phyloP scores from a whole-genome alignment of 2,329 filamentous ascomycete genomes.

The Amesomyces nigricolor region DNA sequence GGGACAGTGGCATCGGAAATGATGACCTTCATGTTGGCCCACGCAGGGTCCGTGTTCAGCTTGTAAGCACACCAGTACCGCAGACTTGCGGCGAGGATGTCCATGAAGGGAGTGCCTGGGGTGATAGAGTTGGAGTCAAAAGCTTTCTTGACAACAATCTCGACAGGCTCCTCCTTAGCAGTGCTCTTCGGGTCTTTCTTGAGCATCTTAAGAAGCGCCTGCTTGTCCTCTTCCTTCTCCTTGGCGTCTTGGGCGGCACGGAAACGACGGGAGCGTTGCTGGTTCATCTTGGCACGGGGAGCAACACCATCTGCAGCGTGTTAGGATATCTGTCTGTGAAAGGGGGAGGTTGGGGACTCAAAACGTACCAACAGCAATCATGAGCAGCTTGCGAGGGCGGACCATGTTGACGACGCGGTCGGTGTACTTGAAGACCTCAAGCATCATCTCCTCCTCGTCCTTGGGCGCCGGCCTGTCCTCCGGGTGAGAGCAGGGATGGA shows the following conservation, averaged over 20 bases:
- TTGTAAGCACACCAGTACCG: constrained; percentile 98
- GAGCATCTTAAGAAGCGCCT: constrained; percentile 78
- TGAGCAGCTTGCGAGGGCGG: constrained; percentile 85
- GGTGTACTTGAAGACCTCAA: constrained; percentile 97
- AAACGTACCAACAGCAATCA: constrained; percentile 86
- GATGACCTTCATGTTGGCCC: constrained; percentile 94
- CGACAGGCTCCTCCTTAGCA: constrained; percentile 55
- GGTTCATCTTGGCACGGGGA: constrained; percentile 98
- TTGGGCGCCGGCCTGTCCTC: constrained; percentile 86
- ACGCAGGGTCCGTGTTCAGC: constrained; percentile 90
- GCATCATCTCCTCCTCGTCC: constrained; percentile 99
- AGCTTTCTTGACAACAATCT: constrained; percentile 71
- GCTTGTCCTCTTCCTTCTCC: constrained; percentile 88
- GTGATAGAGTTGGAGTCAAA: constrained; percentile 89
- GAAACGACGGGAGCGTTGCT: constrained; percentile 93
- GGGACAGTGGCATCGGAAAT: constrained; percentile 98
- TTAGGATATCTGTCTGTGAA: constrained; percentile 25
- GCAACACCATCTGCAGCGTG: constrained; percentile 74
- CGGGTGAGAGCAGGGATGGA: constrained; percentile 96
- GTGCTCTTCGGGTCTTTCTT: constrained; percentile 68
- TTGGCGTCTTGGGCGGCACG: constrained; percentile 89
- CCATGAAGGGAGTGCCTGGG: constrained; percentile 97
- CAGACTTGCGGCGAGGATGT: constrained; percentile 81
- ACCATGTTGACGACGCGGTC: constrained; percentile 99
- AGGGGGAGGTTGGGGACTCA: not conserved